A percentile compares a stretch with the other conserved stretches of the same genome.
Conservation (phyloP, 768 basidiomycete genomes). For the Auricularia sp. region DNA sequence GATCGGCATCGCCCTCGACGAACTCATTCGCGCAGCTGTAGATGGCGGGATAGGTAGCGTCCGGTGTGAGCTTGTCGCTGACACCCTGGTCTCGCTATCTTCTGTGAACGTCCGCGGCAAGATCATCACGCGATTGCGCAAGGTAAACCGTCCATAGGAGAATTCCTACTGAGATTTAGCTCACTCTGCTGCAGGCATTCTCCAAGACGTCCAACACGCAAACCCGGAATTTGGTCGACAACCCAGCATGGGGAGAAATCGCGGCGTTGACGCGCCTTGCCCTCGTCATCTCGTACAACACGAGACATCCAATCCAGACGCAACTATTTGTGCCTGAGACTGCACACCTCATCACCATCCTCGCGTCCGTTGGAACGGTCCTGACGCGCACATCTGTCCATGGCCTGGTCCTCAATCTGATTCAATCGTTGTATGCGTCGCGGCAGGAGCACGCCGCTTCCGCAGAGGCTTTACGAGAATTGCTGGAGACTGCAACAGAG, state of each 20-base stretch:
- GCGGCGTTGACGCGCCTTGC: conserved; percentile 69
- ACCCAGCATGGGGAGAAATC: conserved; percentile 71
- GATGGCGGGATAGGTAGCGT: conserved; percentile 71
- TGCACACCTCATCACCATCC: conserved; percentile 67
- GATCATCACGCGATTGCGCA: conserved; percentile 68
- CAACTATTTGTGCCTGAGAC: conserved; percentile 80
- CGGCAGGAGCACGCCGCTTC: conserved; percentile 47
- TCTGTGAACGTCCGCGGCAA: conserved; percentile 71
- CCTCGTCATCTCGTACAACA: conserved; percentile 59
- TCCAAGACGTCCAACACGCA: conserved; percentile 60
- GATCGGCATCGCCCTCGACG: conserved; percentile 66
- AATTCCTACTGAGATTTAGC: neutral
- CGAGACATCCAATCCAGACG: conserved; percentile 49
- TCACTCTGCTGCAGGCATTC: conserved; percentile 39
- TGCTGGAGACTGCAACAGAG: conserved; percentile 52
- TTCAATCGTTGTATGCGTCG: conserved; percentile 62
- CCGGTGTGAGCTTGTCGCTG: conserved; percentile 64
- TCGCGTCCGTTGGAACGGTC: conserved; percentile 63
- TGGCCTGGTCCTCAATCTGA: conserved; percentile 68
- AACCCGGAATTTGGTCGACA: conserved; percentile 54
- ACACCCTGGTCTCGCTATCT: conserved; percentile 62
- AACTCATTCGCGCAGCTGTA: conserved; percentile 70
- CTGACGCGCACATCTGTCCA: conserved; percentile 72
- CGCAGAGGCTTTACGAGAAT: conserved; percentile 43
- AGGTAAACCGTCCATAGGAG: conserved; percentile 32